Conservation (phyloP, 2,329 filamentous ascomycete species). For the Xylariaceae sp. region DNA sequence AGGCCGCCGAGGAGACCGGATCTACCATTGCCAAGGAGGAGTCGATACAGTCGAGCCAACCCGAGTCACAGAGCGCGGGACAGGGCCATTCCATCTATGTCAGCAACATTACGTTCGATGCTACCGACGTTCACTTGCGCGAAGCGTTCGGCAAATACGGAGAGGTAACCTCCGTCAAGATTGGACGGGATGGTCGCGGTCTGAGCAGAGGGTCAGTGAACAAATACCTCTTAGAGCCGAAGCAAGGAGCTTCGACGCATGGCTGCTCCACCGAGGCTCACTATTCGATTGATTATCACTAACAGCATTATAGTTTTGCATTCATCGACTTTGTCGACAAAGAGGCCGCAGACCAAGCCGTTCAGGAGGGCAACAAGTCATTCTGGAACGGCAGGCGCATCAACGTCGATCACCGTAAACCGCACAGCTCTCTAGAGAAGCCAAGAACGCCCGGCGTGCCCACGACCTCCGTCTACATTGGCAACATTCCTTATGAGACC, state of each 20-base stretch:
- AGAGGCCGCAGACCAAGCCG: slow-evolving; percentile 16
- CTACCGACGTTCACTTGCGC: slow-evolving; percentile 56
- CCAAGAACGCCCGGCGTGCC: slow-evolving; percentile 38
- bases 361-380: slow-evolving; percentile 22
- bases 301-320: slow-evolving; percentile 19
- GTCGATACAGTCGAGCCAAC: slow-evolving; percentile 1
- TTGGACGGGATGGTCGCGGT: slow-evolving; percentile 24
- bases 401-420: slow-evolving; percentile 16
- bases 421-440: slow-evolving; percentile 18
- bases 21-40: background rate
- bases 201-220: slow-evolving; percentile 29
- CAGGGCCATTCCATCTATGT: slow-evolving; percentile 50
- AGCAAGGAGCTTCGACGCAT: background rate
- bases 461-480: slow-evolving; percentile 70
- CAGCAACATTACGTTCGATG: slow-evolving; percentile 67
- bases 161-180: slow-evolving; percentile 15
- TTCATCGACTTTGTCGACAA: slow-evolving; percentile 21
- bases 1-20: background rate
- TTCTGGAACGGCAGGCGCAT: slow-evolving; percentile 33
- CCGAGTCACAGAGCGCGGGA: background rate
- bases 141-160: slow-evolving; percentile 50
- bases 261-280: no score
- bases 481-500: slow-evolving; percentile 83
- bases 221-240: background rate
- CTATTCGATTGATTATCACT: background rate